Conservation (phyloP, 78 protist genomes). For the Dictyostelium purpureum region DNA sequence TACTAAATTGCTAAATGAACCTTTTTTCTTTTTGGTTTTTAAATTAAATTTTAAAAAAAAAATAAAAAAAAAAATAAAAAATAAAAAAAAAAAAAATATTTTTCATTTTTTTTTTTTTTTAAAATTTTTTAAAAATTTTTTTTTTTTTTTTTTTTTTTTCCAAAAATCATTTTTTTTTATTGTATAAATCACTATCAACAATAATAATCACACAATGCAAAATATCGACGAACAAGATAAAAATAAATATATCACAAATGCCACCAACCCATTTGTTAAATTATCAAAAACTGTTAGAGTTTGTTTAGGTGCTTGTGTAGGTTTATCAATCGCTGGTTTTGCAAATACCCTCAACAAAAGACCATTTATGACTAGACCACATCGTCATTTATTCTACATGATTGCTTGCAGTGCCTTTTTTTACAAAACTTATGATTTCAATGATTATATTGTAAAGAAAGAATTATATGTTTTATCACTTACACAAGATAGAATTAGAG, state of each 20-base stretch:
- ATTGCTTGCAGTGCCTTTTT: neutral
- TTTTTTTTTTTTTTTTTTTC: neutral
- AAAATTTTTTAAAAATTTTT: neutral
- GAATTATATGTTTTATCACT: neutral
- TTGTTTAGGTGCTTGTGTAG: constrained; percentile 8
- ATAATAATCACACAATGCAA: neutral
- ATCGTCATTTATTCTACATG: neutral
- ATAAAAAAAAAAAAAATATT: neutral
- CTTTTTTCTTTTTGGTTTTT: neutral
- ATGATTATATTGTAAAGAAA: constrained; percentile 9
- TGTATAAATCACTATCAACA: neutral
- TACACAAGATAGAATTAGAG: constrained; percentile 13
- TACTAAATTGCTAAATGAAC: neutral
- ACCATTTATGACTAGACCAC: constrained; percentile 18
- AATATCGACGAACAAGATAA: neutral
- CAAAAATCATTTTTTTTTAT: neutral
- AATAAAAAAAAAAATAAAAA: too few relatives aligned
- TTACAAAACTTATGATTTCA: constrained; percentile 48
- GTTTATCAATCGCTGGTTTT: neutral
- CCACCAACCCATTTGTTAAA: constrained; percentile 20
- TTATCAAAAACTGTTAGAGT: constrained; percentile 18
- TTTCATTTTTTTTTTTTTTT: neutral
- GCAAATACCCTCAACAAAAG: neutral
- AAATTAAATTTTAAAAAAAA: neutral
- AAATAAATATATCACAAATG: constrained; percentile 5